These are phyloP conservation scores for Symbiodinium natans DNA, from an alignment of 73 alveolate species.

Conservation along the genomic window DNA sequence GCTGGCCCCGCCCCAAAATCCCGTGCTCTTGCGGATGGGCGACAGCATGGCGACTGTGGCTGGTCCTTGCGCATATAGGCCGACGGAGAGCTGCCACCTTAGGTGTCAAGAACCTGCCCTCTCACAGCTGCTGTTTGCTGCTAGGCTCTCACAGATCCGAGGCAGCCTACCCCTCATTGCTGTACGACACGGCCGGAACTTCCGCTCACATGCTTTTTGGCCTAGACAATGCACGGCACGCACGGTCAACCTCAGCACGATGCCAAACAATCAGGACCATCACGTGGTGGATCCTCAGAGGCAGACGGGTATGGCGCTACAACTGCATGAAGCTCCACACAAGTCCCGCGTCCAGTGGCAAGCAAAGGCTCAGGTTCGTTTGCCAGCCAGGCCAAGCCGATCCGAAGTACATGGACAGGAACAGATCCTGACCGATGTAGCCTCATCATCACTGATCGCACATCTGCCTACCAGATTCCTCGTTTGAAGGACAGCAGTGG, in stretches of 20 bases:
- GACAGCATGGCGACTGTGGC: slow-evolving; percentile 66
- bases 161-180: not conserved
- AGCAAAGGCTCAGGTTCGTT: slow-evolving; percentile 21
- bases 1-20: not conserved
- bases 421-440: slow-evolving; percentile 57
- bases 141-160: not conserved
- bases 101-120: not conserved
- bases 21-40: not conserved
- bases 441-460: not conserved
- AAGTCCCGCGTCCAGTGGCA: not conserved
- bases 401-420: slow-evolving; percentile 57
- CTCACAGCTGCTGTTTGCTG: not conserved
- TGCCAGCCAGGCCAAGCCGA: slow-evolving; percentile 92
- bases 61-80: slow-evolving; percentile 66
- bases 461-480: too few relatives aligned
- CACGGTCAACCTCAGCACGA: not conserved
- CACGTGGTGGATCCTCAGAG: slow-evolving; percentile 49
- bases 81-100: slow-evolving; percentile 70
- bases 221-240: not conserved
- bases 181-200: not conserved
- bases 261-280: slow-evolving; percentile 61
- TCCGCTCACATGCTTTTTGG: not conserved
- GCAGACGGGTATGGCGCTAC: too few relatives aligned
- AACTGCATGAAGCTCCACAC: too few relatives aligned
- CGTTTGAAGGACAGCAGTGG: too few relatives aligned